phyloP scores from a whole-genome alignment of 208 protist species.

The Wallacemonas sp. region DNA sequence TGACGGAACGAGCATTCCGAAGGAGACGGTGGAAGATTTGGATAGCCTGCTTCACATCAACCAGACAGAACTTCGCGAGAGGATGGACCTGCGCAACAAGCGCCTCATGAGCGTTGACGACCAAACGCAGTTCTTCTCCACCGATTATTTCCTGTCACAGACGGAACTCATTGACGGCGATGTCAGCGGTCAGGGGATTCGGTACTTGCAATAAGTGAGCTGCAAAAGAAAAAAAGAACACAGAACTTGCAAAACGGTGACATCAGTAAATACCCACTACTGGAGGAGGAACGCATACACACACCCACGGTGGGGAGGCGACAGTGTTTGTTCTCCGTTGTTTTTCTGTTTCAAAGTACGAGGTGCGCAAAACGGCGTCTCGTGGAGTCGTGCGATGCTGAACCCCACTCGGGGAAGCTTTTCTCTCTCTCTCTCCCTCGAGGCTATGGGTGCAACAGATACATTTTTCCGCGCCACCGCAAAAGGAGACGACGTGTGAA shows the following conservation, averaged over 20 bases:
- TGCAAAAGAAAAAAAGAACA: slow-evolving; percentile 1
- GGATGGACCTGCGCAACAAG: slow-evolving; percentile 53
- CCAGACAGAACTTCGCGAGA: slow-evolving; percentile 40
- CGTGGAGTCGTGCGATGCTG: no score
- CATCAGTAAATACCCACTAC: no score
- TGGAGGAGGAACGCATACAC: no score
- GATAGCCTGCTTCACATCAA: slow-evolving; percentile 82
- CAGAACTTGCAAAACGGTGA: slow-evolving; percentile 3
- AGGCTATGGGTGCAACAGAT: no score
- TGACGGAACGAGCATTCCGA: slow-evolving; percentile 52
- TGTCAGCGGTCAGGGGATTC: background rate
- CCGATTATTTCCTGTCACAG: slow-evolving; percentile 70
- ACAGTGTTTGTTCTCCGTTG: no score
- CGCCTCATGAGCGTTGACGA: slow-evolving; percentile 54
- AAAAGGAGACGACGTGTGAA: no score
- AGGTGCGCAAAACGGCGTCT: no score
- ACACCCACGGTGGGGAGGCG: no score
- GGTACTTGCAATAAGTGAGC: slow-evolving; percentile 26
- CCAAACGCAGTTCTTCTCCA: slow-evolving; percentile 63
- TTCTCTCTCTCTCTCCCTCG: no score
- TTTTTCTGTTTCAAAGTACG: no score
- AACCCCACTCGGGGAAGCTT: no score
- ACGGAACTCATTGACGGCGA: slow-evolving; percentile 43
- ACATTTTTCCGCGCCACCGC: no score
- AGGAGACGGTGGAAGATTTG: slow-evolving; percentile 69